Base-by-base conservation (phyloP, 768 basidiomycete genomes). In the Mycena chlorophos region DNA sequence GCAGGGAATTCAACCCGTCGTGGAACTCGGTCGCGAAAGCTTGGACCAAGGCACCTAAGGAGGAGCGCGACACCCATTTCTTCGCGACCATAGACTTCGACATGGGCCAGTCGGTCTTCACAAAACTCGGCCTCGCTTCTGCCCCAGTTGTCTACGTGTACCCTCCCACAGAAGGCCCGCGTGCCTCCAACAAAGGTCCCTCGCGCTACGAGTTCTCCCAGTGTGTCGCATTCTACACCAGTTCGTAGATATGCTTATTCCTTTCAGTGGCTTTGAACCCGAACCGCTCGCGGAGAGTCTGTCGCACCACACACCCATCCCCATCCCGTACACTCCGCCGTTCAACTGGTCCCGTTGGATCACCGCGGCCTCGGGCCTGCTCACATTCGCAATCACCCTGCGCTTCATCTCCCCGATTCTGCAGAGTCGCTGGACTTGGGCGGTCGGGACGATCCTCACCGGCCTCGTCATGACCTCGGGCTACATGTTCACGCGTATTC, bases 401-500 rank as follows among this genome's bases (percentile, higher is more conserved):
- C 82, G 83, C 49, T 86, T 83, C 74, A 73, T 89, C 55, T 69
- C 79, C 3, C 84, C 89, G 26, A 72, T 91, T 52, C 69, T 94
- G 26, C 71, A 79, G 58, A 89, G 78, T 62, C 86, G 87, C 59
- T 92, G 89, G 89, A 73, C 81, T 2, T 94, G 91, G 91, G 89
- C 88, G 5, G 64, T 75, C 22, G 69, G 68, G n/a, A 78, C 77
- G 37, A 81, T 86, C 26, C 53, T 87, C 37, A 68, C 83, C 25
- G 80, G 85, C 8, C 87, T 91, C 19, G 73, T 92, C 63, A 96
- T 98, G 87, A 95, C 86, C 20, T 86, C 88, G 8, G 97, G 97
- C 6, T 89, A 85, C 77, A 99, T 99, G 97, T 99, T 96, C 74
- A 90, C 89, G 55, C 89, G 88, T 60, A 99, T 99, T 63, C 87